Evolutionary conservation across 75 land plant genomes (phyloP).

Genomic region (Chamaecyparis obtusa): DNA sequence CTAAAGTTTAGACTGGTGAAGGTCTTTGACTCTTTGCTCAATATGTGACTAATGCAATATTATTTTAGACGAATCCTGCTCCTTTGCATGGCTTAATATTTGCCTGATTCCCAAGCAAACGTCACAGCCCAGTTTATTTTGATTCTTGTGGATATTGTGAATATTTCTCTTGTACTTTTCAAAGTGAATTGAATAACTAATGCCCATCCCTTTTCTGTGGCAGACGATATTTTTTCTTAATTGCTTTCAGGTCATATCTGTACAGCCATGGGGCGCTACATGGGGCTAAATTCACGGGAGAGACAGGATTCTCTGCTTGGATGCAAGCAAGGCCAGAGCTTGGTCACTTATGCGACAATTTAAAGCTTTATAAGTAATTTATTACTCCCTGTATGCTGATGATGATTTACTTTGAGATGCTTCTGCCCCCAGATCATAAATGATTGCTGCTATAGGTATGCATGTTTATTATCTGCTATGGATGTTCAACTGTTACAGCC

Average conservation of each 20-base stretch:
- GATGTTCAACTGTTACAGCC: slow-evolving; percentile 3
- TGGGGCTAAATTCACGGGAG: slow-evolving; percentile 33
- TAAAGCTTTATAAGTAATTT: slow-evolving; percentile 65
- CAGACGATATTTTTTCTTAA: slow-evolving; percentile 95
- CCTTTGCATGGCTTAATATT: background rate
- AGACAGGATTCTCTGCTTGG: slow-evolving; percentile 68
- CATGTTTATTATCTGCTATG: background rate
- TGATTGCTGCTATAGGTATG: background rate
- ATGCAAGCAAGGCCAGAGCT: slow-evolving; percentile 93
- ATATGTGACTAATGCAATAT: background rate
- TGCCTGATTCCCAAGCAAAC: background rate
- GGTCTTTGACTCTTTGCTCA: background rate
- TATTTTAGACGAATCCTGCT: background rate
- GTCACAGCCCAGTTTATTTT: background rate
- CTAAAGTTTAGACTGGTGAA: background rate
- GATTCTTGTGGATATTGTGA: background rate
- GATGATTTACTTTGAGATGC: background rate
- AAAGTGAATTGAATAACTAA: background rate
- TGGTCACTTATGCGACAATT: slow-evolving; percentile 89
- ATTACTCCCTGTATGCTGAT: slow-evolving; percentile 3
- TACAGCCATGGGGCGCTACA: slow-evolving; percentile 42
- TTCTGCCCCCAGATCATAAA: background rate
- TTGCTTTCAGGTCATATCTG: slow-evolving; percentile 90
- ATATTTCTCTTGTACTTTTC: background rate
- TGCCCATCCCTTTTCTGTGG: slow-evolving; percentile 15